Base-by-base conservation (phyloP, 805 yeast genomes). In the Candida ortonii region DNA sequence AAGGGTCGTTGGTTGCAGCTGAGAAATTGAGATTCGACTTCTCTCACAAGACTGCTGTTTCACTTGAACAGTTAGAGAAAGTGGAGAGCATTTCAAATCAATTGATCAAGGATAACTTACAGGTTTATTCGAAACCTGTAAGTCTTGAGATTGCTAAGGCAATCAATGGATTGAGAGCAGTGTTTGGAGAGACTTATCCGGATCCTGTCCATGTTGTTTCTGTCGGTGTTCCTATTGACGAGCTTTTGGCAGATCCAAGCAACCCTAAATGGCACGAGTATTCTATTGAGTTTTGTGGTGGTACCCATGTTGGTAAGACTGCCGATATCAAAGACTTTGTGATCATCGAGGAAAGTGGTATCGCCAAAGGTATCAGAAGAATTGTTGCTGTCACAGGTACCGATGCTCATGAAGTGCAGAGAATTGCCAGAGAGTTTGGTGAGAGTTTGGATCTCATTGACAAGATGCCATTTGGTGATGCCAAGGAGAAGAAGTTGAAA, bases 141-240 rank as follows among this genome's bases (percentile, higher is more conserved):
- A 67, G 83, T 7, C 72, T 93, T 45, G 73, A 68, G 14, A 55
- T 64, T 40, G 98, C 97, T 25, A 78, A 74, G 53, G 65, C 73
- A 30, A 89, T 93, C 49, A 67, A 64, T 47, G 94, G 97, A 19
- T 79, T 93, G 29, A 85, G 98, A 66, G 98, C 98, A 37, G 98
- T 93, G 25, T 93, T 93, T 54, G 98, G 98, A 55, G 99, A 93
- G 70, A 87, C 96, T 3, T 93, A 93, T 58, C 99, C 99, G 26
- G 97, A 93, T 58, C 99, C 98, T 23, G 99, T 93, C 15, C 80
- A 98, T 61, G 98, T 93, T 49, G 97, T 93, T 30, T 85, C 96
- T 19, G 84, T 93, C 55, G 99, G 99, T 56, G 82, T 76, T 25
- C 80, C 96, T 29, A 88, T 93, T 27, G 88, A 84, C 16, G 93